These are phyloP conservation scores for Krasilnikovozyma curviuscula DNA, from an alignment of 768 basidiomycete species.

Conservation along the genomic window DNA sequence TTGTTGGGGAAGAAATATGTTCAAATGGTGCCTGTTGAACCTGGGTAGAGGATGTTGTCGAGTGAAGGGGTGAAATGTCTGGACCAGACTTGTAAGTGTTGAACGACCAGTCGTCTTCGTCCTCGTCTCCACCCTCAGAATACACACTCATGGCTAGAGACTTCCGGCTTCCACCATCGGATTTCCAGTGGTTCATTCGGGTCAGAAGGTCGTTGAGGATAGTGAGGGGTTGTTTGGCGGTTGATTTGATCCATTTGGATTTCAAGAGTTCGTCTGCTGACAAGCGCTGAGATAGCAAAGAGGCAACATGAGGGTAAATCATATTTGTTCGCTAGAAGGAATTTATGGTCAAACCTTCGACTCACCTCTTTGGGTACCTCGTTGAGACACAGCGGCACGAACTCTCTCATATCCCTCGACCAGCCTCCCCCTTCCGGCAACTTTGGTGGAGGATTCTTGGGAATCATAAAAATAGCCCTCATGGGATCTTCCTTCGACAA, in stretches of 20 bases:
- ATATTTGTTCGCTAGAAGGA: too few species aligned
- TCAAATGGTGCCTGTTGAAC: too few species aligned
- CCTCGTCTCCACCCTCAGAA: slow-evolving; percentile 28
- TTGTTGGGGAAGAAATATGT: too few species aligned
- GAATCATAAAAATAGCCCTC: slow-evolving; percentile 74
- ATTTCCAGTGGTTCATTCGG: slow-evolving; percentile 53
- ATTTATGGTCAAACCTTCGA: too few species aligned
- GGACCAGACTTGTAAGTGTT: slow-evolving; percentile 10
- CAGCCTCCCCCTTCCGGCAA: slow-evolving; percentile 52
- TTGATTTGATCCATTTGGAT: slow-evolving; percentile 65
- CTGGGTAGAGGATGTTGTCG: not conserved
- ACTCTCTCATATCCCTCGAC: slow-evolving; percentile 69
- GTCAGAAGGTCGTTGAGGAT: slow-evolving; percentile 61
- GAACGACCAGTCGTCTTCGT: slow-evolving; percentile 33
- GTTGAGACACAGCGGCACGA: slow-evolving; percentile 60
- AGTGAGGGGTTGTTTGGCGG: slow-evolving; percentile 45
- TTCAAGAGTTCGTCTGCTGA: slow-evolving; percentile 74
- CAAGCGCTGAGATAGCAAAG: slow-evolving; percentile 39
- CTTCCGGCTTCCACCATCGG: slow-evolving; percentile 49
- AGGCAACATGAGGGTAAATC: not conserved
- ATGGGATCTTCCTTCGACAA: slow-evolving; percentile 58
- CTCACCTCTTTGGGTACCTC: slow-evolving; percentile 61
- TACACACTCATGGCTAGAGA: slow-evolving; percentile 35
- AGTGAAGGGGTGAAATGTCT: not conserved
- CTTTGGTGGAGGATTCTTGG: slow-evolving; percentile 61